phyloP scores from a whole-genome alignment of 2,329 filamentous ascomycete genomes.

The Didymella exigua region DNA sequence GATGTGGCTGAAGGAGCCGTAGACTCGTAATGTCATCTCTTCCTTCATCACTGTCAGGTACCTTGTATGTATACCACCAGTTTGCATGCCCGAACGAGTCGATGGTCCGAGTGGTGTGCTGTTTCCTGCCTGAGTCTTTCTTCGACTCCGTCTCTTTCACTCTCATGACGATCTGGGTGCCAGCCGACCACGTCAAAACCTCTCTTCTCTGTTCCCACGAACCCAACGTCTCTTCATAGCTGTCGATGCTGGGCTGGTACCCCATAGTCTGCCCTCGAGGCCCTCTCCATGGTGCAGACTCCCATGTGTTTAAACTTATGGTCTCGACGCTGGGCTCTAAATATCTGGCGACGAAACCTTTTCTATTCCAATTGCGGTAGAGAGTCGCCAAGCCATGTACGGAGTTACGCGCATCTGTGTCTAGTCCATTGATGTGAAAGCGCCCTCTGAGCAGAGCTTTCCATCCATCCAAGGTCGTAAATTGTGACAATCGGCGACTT shows the following conservation, averaged over 20 bases:
- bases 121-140: conserved; percentile 5
- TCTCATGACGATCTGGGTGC: conserved; percentile 60
- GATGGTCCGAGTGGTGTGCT: conserved; percentile 31
- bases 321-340: conserved; percentile 52
- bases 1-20: conserved; percentile 56
- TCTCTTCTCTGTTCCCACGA: conserved; percentile 56
- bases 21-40: conserved; percentile 65
- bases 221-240: conserved; percentile 58
- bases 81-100: conserved; percentile 44
- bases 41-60: conserved; percentile 57
- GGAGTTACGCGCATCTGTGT: conserved; percentile 42
- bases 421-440: conserved; percentile 32
- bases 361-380: conserved; percentile 62
- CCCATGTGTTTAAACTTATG: conserved; percentile 44
- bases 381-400: conserved; percentile 61
- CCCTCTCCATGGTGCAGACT: conserved; percentile 47
- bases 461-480: conserved; percentile 42
- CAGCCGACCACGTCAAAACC: conserved; percentile 65
- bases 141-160: conserved; percentile 52
- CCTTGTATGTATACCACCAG: conserved; percentile 60
- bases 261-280: conserved; percentile 61
- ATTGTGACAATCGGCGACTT: conserved; percentile 31
- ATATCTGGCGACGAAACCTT: conserved; percentile 61
- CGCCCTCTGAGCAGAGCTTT: conserved; percentile 42
- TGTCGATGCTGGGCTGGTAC: conserved; percentile 64